Conservation (phyloP, 225 moss, liverwort and hornwort genomes). For the Straminergon stramineum region DNA sequence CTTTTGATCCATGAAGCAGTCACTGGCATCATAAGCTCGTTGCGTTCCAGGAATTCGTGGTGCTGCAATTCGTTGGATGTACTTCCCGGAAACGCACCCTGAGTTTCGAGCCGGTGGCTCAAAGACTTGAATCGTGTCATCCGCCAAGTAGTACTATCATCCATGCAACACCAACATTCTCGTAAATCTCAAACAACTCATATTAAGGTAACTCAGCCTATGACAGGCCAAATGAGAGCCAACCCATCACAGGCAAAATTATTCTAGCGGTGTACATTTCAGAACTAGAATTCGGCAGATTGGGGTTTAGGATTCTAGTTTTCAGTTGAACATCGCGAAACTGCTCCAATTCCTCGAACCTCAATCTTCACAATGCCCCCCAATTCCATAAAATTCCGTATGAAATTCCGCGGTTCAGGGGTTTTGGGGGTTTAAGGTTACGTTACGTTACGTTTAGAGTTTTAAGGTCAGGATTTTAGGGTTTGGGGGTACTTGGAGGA, state of each 20-base stretch:
- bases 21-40: constrained; percentile 28
- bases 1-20: constrained; percentile 57
- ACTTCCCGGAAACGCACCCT: constrained; percentile 59
- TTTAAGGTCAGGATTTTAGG: background rate
- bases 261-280: no score
- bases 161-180: background rate
- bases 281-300: no score
- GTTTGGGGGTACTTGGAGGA: constrained; percentile 29
- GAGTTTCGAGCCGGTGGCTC: constrained; percentile 78
- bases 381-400: background rate
- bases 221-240: no score
- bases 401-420: background rate
- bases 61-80: constrained; percentile 46
- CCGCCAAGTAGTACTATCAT: constrained; percentile 55
- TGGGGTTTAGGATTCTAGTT: no score
- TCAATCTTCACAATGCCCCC: background rate
- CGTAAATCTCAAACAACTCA: background rate
- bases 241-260: no score
- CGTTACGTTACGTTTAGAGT: background rate
- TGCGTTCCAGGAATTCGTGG: constrained; percentile 51
- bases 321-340: no score
- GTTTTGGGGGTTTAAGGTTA: background rate
- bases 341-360: no score
- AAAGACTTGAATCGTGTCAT: constrained; percentile 67
- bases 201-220: no score